Base-by-base conservation (phyloP, 2,329 filamentous ascomycete species). In the Grosmannia huntii region DNA sequence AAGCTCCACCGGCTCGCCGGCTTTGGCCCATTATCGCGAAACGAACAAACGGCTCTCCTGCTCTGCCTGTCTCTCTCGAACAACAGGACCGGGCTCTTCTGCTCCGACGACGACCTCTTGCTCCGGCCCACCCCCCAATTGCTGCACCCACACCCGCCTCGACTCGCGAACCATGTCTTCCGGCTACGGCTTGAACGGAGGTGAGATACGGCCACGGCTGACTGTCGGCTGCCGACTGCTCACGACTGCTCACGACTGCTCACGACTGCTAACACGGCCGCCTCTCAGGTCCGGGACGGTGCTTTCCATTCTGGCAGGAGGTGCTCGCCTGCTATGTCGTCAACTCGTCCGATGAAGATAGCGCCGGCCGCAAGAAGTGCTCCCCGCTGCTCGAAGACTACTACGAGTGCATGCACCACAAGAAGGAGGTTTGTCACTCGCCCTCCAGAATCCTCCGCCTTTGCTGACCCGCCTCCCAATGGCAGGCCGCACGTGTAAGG, bases 301-400 rank as follows among this genome's bases (percentile, higher is more conserved):
- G 94, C 84, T 97, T 96, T 79, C 89, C 91, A 70, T 99, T 96
- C 83, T 99, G 94, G 94, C 94, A 99, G 77, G 94, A 99, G 76
- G 85, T 97, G 64, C 87, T 99, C 71, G 90, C 90, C 68, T 99
- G 94, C 83, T 99, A 99, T 73, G 90, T 96, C 61, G 85, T 96
- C 70, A 97, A 97, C 77, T 90, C 90, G 58, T 82, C 80, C 64
- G 77, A 86, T 64, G 87, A 92, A 58, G 87, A 91, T 68, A 79
- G 83, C 65, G 82, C 84, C 19, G 89, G 89, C 65, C 94, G 91
- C 77, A 87, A 85, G 73, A 95, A 95, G 76, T 99, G 95, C 72
- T 76, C 80, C 21, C 86, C 88, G 19, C 82, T 84, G 5, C 79
- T 97, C 64, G 94, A 99, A 72, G 94, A 99, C 72, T 99, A 99